Conservation (phyloP, 2,329 filamentous ascomycete species). For the Neopestalotiopsis sp. region DNA sequence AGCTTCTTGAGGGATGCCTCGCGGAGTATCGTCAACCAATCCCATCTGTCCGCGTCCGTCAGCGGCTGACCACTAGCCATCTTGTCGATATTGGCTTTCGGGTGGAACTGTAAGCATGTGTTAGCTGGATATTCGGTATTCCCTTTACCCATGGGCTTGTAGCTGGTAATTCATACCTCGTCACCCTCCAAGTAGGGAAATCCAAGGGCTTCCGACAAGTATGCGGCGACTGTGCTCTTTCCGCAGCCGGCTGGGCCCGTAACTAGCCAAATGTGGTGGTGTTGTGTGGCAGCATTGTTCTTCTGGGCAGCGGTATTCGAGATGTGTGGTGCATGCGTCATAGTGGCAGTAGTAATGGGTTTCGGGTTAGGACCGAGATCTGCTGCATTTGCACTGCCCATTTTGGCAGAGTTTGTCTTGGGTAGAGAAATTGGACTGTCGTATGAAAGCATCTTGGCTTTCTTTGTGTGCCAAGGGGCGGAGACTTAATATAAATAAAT, state of each 20-base stretch:
- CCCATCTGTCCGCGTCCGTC: constrained; percentile 94
- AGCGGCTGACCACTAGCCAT: constrained; percentile 86
- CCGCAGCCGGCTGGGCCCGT: constrained; percentile 81
- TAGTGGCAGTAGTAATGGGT: constrained; percentile 33
- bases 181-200: constrained; percentile 80
- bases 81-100: constrained; percentile 82
- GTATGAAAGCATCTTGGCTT: constrained; percentile 54
- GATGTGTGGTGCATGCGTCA: constrained; percentile 30
- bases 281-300: constrained; percentile 34
- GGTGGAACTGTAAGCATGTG: constrained; percentile 64
- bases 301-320: constrained; percentile 35
- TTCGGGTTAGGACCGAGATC: constrained; percentile 34
- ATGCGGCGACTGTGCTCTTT: constrained; percentile 76
- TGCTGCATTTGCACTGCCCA: constrained; percentile 33
- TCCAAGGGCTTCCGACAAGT: constrained; percentile 65
- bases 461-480: neutral
- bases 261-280: constrained; percentile 80
- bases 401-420: constrained; percentile 40
- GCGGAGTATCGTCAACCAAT: constrained; percentile 86
- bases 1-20: constrained; percentile 67
- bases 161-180: constrained; percentile 61
- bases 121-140: constrained; percentile 13
- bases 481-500: neutral
- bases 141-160: neutral
- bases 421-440: constrained; percentile 51